Conservation (phyloP, 345 rosid genomes). For the Salix exigua region DNA sequence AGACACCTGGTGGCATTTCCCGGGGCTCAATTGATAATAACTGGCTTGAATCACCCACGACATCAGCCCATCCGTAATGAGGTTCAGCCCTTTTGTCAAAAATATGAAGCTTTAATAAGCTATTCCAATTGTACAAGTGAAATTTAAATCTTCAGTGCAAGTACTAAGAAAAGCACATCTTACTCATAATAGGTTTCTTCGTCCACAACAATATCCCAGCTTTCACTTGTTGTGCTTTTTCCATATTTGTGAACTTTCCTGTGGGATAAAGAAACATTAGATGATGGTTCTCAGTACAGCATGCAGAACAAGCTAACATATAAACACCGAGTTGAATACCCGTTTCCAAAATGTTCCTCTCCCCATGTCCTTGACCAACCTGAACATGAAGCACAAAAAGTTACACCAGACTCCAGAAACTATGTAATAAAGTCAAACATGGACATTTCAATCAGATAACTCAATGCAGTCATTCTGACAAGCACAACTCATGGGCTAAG, state of each 20-base stretch:
- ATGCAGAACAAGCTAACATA: background rate
- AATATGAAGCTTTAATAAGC: background rate
- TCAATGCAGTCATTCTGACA: too few species aligned
- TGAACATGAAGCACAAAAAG: slow-evolving; percentile 14
- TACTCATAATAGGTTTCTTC: slow-evolving; percentile 94
- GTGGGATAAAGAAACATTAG: slow-evolving; percentile 14
- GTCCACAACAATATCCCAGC: slow-evolving; percentile 94
- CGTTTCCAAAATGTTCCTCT: slow-evolving; percentile 95
- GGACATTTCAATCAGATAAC: background rate
- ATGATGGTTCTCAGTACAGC: slow-evolving; percentile 13
- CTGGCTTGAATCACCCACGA: slow-evolving; percentile 84
- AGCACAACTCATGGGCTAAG: too few species aligned
- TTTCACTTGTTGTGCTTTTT: slow-evolving; percentile 89
- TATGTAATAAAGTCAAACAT: background rate
- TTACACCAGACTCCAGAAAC: background rate
- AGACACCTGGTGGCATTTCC: slow-evolving; percentile 86
- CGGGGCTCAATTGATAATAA: slow-evolving; percentile 71
- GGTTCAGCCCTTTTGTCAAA: slow-evolving; percentile 74
- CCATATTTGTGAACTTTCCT: slow-evolving; percentile 99
- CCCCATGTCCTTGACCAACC: slow-evolving; percentile 99
- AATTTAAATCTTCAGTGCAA: background rate
- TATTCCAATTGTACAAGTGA: background rate
- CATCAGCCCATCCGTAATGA: slow-evolving; percentile 98
- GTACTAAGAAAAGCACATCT: slow-evolving; percentile 18
- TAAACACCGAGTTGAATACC: slow-evolving; percentile 46